Base-by-base conservation (phyloP, 495 filamentous ascomycete species). In the Neurospora sp. region DNA sequence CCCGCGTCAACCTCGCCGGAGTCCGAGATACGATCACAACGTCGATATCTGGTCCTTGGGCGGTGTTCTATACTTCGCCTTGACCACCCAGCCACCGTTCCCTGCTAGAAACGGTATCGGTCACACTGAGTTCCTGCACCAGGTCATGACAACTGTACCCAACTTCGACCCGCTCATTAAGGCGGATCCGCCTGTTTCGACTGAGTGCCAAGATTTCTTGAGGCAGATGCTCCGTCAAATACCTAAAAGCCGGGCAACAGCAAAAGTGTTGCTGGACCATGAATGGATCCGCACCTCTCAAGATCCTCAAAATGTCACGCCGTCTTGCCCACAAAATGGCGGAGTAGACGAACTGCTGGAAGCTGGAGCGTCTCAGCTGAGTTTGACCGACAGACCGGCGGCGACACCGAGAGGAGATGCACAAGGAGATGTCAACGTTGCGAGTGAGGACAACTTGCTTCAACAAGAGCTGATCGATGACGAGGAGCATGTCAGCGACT, bases 21-120 rank as follows among this genome's bases (percentile, higher is more conserved):
- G 82, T 20, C 85, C 86, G 70, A 87, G 91, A 8, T 99, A 99
- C 79, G 90, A 89, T 75, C 91, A 97, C 70, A 91, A 93, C 4
- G 93, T 98, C 27, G 96, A 99, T 77, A 91, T 96, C 74, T 99
- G 94, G 94, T 97, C 95, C 14, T 86, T 97, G 53, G 96, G 92
- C 40, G 95, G 93, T 41, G 96, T 99, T 1, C 82, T 98, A 6
- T 98, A 92, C 80, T 93, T 91, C 74, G 81, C 93, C 27, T 83
- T 98, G 22, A 92, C 88, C 16, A 88, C 88, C 38, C 85, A 86
- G 61, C 90, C 96, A 14, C 94, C 96, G 7, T 98, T 91, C 78
- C 89, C 89, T 4, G 94, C 92, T 27, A 87, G 83, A 73, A 85
- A 77, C 45, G 85, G 84, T 22, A 82, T 82, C 27, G 83, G 80